Evolutionary conservation across 768 basidiomycete genomes (phyloP).

Genomic region (Thelephora ganbajun): DNA sequence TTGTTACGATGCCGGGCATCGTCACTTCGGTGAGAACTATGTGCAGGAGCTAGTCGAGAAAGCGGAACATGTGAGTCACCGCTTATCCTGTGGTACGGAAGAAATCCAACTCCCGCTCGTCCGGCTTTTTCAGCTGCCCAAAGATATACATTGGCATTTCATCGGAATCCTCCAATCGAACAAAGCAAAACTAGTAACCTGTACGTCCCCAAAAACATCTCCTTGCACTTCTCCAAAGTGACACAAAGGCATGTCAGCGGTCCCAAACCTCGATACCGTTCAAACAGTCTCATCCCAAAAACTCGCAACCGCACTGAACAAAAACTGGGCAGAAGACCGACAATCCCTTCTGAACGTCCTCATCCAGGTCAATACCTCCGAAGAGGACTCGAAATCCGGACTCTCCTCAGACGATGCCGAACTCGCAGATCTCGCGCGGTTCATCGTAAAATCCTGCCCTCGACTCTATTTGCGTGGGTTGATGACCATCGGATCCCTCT

Average conservation of each 20-base stretch:
- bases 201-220: slow-evolving; percentile 29
- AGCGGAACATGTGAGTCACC: slow-evolving; percentile 24
- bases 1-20: slow-evolving; percentile 68
- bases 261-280: slow-evolving; percentile 77
- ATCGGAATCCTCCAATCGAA: slow-evolving; percentile 91
- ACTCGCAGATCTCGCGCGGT: slow-evolving; percentile 48
- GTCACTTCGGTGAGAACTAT: slow-evolving; percentile 97
- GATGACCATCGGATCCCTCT: slow-evolving; percentile 92
- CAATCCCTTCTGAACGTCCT: slow-evolving; percentile 59
- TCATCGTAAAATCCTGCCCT: slow-evolving; percentile 63
- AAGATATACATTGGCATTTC: slow-evolving; percentile 91
- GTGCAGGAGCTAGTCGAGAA: slow-evolving; percentile 88
- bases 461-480: slow-evolving; percentile 67
- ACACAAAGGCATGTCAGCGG: slow-evolving; percentile 31
- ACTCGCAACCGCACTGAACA: slow-evolving; percentile 68
- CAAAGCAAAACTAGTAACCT: slow-evolving; percentile 79
- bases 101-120: not conserved
- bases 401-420: slow-evolving; percentile 35
- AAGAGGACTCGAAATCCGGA: slow-evolving; percentile 86
- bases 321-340: slow-evolving; percentile 46
- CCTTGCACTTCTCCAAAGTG: not conserved
- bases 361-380: slow-evolving; percentile 91
- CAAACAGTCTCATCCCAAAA: slow-evolving; percentile 81
- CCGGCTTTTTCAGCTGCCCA: slow-evolving; percentile 47
- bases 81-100: slow-evolving; percentile 1